A percentile compares a stretch with the other conserved stretches of the same genome.
phyloP scores from a whole-genome alignment of 495 filamentous ascomycete species.

The Penicillium arizonense region DNA sequence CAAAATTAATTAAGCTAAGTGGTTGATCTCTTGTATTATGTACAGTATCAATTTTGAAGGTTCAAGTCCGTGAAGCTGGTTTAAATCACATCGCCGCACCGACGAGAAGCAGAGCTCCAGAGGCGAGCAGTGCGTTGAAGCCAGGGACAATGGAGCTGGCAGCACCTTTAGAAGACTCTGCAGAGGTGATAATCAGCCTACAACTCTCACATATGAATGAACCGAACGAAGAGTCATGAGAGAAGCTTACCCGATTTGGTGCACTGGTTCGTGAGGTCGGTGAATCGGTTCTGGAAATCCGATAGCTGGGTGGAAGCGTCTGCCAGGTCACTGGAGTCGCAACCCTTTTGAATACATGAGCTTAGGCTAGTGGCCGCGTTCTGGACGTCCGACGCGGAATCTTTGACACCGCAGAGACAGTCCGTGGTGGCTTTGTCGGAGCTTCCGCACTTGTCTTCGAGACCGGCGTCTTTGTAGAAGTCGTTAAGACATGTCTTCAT shows the following conservation, averaged over 20 bases:
- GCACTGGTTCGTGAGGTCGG: not conserved
- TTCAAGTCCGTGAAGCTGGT: not conserved
- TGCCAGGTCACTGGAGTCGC: not conserved
- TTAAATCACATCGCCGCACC: not conserved
- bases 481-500: constrained; percentile 1
- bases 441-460: constrained; percentile 1
- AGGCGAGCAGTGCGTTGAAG: not conserved
- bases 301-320: not conserved
- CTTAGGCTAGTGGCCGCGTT: not conserved
- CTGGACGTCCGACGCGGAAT: not conserved
- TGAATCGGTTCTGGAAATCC: not conserved
- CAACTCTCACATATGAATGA: not conserved
- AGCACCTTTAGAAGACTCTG: not conserved
- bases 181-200: not conserved
- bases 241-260: not conserved
- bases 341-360: not conserved
- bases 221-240: not conserved
- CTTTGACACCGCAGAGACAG: not conserved
- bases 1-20: too few relatives aligned
- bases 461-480: constrained; percentile 1
- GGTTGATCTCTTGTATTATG: too few relatives aligned
- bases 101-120: not conserved
- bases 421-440: not conserved
- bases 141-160: not conserved
- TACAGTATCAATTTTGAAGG: too few relatives aligned